These are phyloP conservation scores for Leccinellum rugosiceps DNA, from an alignment of 768 basidiomycete species.

Conservation along the genomic window DNA sequence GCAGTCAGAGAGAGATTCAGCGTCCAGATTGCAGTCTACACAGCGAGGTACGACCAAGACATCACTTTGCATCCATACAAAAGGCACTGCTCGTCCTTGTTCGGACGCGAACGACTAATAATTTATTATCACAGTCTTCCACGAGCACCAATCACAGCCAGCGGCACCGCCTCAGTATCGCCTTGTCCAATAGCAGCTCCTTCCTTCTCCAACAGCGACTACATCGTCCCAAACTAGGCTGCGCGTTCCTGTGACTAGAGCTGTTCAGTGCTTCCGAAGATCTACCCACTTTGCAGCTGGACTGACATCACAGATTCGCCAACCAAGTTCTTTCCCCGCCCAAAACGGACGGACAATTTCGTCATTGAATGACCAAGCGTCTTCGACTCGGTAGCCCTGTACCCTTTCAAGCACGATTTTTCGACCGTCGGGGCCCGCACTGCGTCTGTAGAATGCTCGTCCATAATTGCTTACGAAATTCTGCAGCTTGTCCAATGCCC, in stretches of 20 bases:
- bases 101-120: slow-evolving; percentile 1
- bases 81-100: slow-evolving; percentile 9
- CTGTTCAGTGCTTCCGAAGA: neutral
- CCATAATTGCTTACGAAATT: slow-evolving; percentile 80
- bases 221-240: neutral
- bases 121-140: neutral
- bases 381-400: slow-evolving; percentile 39
- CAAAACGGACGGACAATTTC: slow-evolving; percentile 79
- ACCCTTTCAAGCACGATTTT: slow-evolving; percentile 46
- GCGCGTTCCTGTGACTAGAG: slow-evolving; percentile 3
- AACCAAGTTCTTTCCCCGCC: slow-evolving; percentile 76
- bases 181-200: neutral
- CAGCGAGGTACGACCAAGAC: slow-evolving; percentile 6
- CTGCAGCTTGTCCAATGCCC: slow-evolving; percentile 76
- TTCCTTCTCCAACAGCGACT: neutral
- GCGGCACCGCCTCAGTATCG: slow-evolving; percentile 24
- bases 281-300: neutral
- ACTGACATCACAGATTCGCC: slow-evolving; percentile 49
- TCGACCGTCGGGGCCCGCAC: slow-evolving; percentile 27
- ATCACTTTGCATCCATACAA: neutral
- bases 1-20: neutral
- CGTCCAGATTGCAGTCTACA: slow-evolving; percentile 6
- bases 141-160: slow-evolving; percentile 19
- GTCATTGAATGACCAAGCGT: slow-evolving; percentile 41
- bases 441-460: slow-evolving; percentile 68